Base-by-base conservation (phyloP, 2,329 filamentous ascomycete genomes). In the Penicillium concentricum region DNA sequence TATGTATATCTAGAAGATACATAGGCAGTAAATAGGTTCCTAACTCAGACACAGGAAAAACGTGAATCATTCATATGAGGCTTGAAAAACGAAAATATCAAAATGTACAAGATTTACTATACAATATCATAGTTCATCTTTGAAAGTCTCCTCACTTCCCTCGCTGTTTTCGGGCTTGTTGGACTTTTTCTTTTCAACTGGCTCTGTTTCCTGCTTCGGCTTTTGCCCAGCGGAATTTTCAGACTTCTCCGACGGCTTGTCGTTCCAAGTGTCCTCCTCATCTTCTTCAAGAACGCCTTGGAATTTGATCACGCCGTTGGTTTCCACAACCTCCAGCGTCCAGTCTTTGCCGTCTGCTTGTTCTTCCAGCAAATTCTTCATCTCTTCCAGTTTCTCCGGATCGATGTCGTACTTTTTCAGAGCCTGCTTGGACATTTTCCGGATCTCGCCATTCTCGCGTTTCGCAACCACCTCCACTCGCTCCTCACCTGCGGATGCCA, bases 301-400 rank as follows among this genome's bases (percentile, higher is more conserved):
- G 39, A 93, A 84, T 69, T 91, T 87, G 59, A 84, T 77, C 22
- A 83, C 81, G 5, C 83, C 81, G 1, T 87, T 83, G 12, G 85
- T 80, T 67, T 94, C 88, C 1, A 94, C 84, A 15, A 94, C 80
- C 72, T 94, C 90, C 57, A 96, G 78, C 66, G 87, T 89, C 91
- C 92, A 96, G 16, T 86, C 85, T 62, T 86, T 84, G 8, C 87
- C 85, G 3, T 86, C 84, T 0, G 90, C 90, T 39, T 89, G 69
- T 65, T 85, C 82, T 69, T 89, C 81, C 56, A 96, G 74, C 68
- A 90, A 80, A 60, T 86, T 81, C 66, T 83, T 83, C 69, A 96
- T 78, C 44, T 86, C 80, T 64, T 92, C 86, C 3, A 96, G 80
- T 42, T 87, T 81, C 45, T 87, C 82, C 0, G 83, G 83, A 52